Evolutionary conservation across 2,329 filamentous ascomycete genomes (phyloP).

Genomic region (Beauveria bassiana): DNA sequence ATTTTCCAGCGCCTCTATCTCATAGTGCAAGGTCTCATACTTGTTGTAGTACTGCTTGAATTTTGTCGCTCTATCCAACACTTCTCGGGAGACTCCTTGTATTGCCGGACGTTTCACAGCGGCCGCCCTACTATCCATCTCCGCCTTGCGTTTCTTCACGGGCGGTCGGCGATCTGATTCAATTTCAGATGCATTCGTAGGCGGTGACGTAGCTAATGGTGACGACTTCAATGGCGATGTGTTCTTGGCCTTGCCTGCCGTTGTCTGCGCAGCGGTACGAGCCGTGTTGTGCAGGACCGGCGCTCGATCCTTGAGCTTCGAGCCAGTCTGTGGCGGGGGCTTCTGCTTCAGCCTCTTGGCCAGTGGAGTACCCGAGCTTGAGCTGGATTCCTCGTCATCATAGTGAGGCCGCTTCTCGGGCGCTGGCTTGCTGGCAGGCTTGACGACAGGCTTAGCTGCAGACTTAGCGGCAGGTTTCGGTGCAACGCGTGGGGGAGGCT

Average conservation of each 20-base stretch:
- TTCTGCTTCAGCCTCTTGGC: constrained; percentile 50
- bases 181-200: constrained; percentile 57
- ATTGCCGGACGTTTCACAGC: constrained; percentile 27
- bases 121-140: constrained; percentile 16
- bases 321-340: constrained; percentile 26
- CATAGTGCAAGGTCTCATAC: constrained; percentile 49
- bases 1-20: constrained; percentile 42
- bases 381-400: constrained; percentile 48
- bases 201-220: constrained; percentile 56
- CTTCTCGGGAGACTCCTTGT: constrained; percentile 26
- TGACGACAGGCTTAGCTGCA: constrained; percentile 3
- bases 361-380: constrained; percentile 50
- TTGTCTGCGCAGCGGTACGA: background rate
- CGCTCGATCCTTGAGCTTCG: constrained; percentile 22
- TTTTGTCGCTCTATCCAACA: constrained; percentile 44
- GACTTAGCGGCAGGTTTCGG: constrained; percentile 20
- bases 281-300: background rate
- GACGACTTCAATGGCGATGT: constrained; percentile 57
- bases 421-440: constrained; percentile 19
- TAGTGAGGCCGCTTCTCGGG: constrained; percentile 45
- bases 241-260: constrained; percentile 35
- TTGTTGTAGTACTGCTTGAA: constrained; percentile 51
- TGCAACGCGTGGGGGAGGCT: constrained; percentile 13
- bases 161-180: constrained; percentile 32
- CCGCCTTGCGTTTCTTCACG: constrained; percentile 37